These are phyloP conservation scores for Cephaloascus fragrans DNA, from an alignment of 805 yeast species.

Conservation along the genomic window DNA sequence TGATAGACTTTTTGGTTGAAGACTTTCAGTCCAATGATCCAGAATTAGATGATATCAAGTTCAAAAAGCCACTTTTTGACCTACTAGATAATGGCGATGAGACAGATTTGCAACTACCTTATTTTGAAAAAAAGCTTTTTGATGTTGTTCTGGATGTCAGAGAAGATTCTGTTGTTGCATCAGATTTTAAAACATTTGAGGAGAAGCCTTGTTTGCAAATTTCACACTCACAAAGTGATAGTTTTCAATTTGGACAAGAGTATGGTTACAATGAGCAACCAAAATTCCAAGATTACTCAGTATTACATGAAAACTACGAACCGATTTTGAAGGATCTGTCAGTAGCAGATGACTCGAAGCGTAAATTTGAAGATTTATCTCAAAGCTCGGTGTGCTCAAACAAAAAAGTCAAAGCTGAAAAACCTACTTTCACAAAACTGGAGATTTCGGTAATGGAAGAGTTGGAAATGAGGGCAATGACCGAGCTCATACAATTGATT, in stretches of 20 bases:
- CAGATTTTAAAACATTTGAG: conserved; percentile 3
- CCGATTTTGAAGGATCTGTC: background rate
- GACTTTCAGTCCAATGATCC: conserved; percentile 13
- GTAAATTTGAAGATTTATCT: no score
- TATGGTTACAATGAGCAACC: background rate
- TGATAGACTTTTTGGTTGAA: conserved; percentile 8
- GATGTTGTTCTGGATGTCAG: conserved; percentile 4
- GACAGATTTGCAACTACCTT: background rate
- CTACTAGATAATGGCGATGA: background rate
- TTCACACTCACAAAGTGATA: background rate
- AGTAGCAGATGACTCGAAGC: no score
- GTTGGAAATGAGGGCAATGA: background rate
- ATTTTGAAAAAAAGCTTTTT: conserved; percentile 7
- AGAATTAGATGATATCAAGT: conserved; percentile 19
- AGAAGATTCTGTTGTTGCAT: conserved; percentile 11
- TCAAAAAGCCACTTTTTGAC: conserved; percentile 21
- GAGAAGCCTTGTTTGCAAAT: background rate
- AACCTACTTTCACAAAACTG: background rate
- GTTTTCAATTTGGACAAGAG: no score
- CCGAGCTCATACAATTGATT: conserved; percentile 5
- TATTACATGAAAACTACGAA: background rate
- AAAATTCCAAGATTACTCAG: no score
- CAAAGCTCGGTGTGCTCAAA: no score
- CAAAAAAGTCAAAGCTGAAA: background rate
- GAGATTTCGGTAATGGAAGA: background rate